Evolutionary conservation across 345 rosid genomes (phyloP), one percentile per base, ranked within the genome.

Genomic region (Boechera divaricarpa): DNA sequence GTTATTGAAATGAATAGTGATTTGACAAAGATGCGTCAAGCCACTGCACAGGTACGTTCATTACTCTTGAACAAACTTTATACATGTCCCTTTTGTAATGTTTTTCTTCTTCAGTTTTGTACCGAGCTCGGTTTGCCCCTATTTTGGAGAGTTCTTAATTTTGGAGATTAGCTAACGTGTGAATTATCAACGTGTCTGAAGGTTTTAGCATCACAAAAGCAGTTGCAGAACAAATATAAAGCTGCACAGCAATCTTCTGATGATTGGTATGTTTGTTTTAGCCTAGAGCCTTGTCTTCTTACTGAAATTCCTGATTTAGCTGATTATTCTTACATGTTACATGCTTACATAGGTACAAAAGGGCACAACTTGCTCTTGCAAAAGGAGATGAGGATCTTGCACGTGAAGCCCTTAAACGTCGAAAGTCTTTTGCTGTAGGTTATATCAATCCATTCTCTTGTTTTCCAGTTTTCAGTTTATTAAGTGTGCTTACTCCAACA

Each of bases 371-470:
- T 69, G 91, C 93, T 83, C 90, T 90, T 70, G 78, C 82, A 13
- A 90, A 88, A 72, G 96, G 96, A 36, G 89, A 86, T 60, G 96
- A 90, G 75, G 89, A 85, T 82, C 91, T 90, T 73, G 96, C 96
- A 36, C 91, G 93, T 7, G 93, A 88, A 74, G 96, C 93, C 16
- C 93, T 90, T 74, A 87, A 88, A 76, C 86, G 91, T 29, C 70
- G 93, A 56, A 90, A 87, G 76, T 77, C 93, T 35, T 88, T 77
- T 82, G 85, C 86, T 65, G 96, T 90, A 83, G 70, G 91, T 84
- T 77, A 42, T 57, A 24, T 73, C 72, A 2, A 2, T 53, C 16
- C 54, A 16, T 57, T 65, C 56, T 39, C 35, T 24, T 72, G 4
- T 18, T 26, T 41, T 55, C 60, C 26, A 24, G 10, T 45, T 31